Evolutionary conservation across 1,139 yeast genomes (phyloP), one percentile per base, ranked within the genome.

Genomic region (Arxiozyma bovina): DNA sequence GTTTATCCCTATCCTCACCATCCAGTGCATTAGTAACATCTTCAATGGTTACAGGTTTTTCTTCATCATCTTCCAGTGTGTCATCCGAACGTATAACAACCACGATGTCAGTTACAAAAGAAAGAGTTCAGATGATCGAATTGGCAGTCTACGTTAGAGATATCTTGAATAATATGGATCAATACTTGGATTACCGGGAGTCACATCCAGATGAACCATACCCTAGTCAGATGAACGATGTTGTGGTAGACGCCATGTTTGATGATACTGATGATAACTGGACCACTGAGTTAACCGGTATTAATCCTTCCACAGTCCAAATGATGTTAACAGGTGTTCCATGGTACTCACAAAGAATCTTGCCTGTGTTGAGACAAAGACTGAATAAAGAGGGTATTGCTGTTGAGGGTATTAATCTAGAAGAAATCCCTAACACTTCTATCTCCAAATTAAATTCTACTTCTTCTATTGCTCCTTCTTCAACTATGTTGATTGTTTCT

Each of bases 311-410:
- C 12, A 43, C 48, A n/a, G 67, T 67, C 48, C 58, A 68, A 17
- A 54, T 67, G n/a, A 69, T 72, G 58, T 73, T 70, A 25, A 68
- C 76, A 43, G 70, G 63, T 42, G 63, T 75, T 52, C 77, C 77
- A 63, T 74, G 77, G 77, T 74, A 73, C 62, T 66, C 73, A 15
- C 58, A 70, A 45, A 73, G 78, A 70, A 56, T 69, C 41, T 18
- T 15, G 4, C 43, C 40, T 15, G 40, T 15, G 3, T 34, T 34
- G 12, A 34, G n/a, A 15, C n/a, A 12, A 12, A 34, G 40, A 34
- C 12, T 34, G 17, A 15, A 12, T 8, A 15, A 15, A 15, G 40
- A 12, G 4, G 40, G 40, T 34, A 15, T 34, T 34, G 40, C n/a
- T 34, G 40, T 34, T 15, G 40, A 34, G 12, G 40, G 40, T 34